Conservation (phyloP, 768 basidiomycete species). For the Phlegmacium glaucopus region DNA sequence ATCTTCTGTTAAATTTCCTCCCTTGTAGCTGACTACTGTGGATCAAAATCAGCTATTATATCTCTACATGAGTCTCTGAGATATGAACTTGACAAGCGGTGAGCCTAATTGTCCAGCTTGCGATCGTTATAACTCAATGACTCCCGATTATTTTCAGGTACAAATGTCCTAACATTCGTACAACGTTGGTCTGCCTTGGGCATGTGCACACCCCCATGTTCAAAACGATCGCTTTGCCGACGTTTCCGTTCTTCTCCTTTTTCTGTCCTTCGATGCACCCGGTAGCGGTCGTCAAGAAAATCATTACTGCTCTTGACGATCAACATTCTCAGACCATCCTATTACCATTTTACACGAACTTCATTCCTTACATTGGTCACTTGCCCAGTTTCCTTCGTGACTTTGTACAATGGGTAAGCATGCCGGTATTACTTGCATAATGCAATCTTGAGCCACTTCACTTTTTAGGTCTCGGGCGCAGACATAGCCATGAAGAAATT, state of each 20-base stretch:
- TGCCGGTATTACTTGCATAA: neutral
- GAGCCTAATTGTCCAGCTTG: constrained; percentile 9
- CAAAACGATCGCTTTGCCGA: constrained; percentile 49
- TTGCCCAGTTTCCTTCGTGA: constrained; percentile 76
- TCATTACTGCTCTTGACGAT: constrained; percentile 80
- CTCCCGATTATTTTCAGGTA: constrained; percentile 42
- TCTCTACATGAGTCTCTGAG: constrained; percentile 81
- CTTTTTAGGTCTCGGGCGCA: constrained; percentile 55
- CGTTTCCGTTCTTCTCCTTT: constrained; percentile 57
- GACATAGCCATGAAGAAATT: constrained; percentile 72
- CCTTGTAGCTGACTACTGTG: constrained; percentile 76
- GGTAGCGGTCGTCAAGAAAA: constrained; percentile 70
- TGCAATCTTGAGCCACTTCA: neutral
- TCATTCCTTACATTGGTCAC: constrained; percentile 49
- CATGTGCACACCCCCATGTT: constrained; percentile 82
- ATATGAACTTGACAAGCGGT: constrained; percentile 84
- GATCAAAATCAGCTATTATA: constrained; percentile 88
- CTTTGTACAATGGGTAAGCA: constrained; percentile 67
- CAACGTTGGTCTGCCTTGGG: constrained; percentile 81
- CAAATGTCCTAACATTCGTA: constrained; percentile 73
- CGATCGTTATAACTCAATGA: neutral
- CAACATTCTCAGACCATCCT: constrained; percentile 70
- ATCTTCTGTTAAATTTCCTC: neutral
- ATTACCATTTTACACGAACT: constrained; percentile 70
- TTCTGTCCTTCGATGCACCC: constrained; percentile 74